Base-by-base conservation (phyloP, 306 rosid genomes). In the Trifolium fragiferum region DNA sequence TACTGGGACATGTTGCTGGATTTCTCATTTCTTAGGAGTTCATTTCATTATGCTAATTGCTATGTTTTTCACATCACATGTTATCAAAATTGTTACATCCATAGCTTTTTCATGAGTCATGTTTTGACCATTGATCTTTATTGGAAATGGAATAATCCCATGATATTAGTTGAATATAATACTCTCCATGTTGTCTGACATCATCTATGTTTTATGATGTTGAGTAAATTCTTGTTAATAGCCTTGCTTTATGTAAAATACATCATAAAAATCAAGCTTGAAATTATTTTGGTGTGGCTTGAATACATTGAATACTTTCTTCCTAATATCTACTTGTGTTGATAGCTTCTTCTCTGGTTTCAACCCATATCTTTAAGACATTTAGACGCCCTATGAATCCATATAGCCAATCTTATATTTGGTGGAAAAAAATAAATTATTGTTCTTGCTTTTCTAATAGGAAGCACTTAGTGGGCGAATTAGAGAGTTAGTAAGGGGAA, bases 1-100 rank as follows among this genome's bases (percentile, higher is more conserved):
- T 33, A 23, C 66, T 51, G 38, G 12, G 33, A 7, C 6, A 12
- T 30, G 14, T 51, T 71, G 62, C 76, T n/a, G 19, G 49, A 20
- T 44, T 68, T 71, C 20, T 47, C 21, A 54, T 54, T 41, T 64
- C 14, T 63, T 53, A 43, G 82, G 64, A 55, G 55, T 55, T 54
- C 19, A 40, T 41, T 43, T 18, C 25, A 64, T 41, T 43, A 46
- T 57, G 64, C 21, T 66, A 57, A 73, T 41, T 41, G 47, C 35
- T 65, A 13, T 66, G 38, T 19, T 72, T 64, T 32, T 40, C 21
- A 38, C 27, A 20, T 64, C 32, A 35, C 62, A 57, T 20, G 37
- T 71, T n/a, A 49, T 70, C 64, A 51, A 61, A 78, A 60, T 60
- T 16, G 46, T 47, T 47, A 33, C 27, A 15, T 60, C 53, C 71